Conservation (phyloP, 805 yeast genomes). For the Saturnispora zaruensis region DNA sequence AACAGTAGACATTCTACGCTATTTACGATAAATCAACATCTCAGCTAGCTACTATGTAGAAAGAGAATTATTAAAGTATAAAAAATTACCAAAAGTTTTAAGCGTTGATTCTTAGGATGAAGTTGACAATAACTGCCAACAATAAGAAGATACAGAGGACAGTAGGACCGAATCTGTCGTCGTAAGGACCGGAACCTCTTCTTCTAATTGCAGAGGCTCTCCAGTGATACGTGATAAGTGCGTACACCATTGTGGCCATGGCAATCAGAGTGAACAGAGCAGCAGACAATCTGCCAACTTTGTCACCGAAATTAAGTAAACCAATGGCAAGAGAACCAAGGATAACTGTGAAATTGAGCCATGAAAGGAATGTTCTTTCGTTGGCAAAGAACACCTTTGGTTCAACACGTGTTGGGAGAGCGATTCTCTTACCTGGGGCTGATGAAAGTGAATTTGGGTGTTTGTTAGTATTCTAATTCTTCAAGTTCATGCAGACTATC, state of each 20-base stretch:
- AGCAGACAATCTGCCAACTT: conserved; percentile 85
- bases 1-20: too few species aligned
- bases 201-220: conserved; percentile 97
- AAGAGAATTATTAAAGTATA: background rate
- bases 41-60: background rate
- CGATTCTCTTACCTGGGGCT: conserved; percentile 72
- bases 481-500: too few species aligned
- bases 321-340: conserved; percentile 96
- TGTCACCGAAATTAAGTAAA: conserved; percentile 90
- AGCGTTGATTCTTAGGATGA: conserved; percentile 68
- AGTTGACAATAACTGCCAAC: conserved; percentile 89
- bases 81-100: conserved; percentile 17
- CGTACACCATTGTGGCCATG: conserved; percentile 96
- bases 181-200: conserved; percentile 99
- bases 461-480: background rate
- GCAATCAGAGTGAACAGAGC: conserved; percentile 92
- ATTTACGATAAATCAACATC: too few species aligned
- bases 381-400: conserved; percentile 99
- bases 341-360: conserved; percentile 98
- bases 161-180: conserved; percentile 97
- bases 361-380: conserved; percentile 95
- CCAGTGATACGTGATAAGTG: conserved; percentile 96
- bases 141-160: conserved; percentile 89
- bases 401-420: conserved; percentile 95
- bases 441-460: background rate